Base-by-base conservation (phyloP, 2,329 filamentous ascomycete species). In the Cercospora brassicicola region DNA sequence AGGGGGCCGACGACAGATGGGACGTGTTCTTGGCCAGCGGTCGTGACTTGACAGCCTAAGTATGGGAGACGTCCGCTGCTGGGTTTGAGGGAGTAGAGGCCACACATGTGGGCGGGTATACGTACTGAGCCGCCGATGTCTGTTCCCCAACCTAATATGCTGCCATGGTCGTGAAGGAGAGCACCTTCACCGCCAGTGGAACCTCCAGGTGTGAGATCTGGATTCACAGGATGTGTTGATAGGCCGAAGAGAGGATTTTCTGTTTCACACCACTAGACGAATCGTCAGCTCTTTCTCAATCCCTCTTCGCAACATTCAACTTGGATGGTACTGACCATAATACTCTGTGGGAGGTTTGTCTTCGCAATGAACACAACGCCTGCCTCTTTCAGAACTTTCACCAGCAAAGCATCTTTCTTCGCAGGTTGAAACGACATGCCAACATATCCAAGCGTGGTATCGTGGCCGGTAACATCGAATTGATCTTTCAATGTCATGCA, bases 1-100 rank as follows among this genome's bases (percentile, higher is more conserved):
- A 90, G 82, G 1, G 88, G 88, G 0, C 88, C 88, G n/a, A 89
- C 78, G 0, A 87, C 82, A 0, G 88, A 90, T 1, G 87, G 87
- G 0, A 90, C 85, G 75, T 90, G 87, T 65, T 89, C 86, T 72
- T 90, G 88, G 2, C 88, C 87, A 48, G 89, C 87, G 0, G 85
- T 89, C 0, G 87, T 88, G 0, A 89, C 87, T 0, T 86, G 81
- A 0, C 88, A 85, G 0, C 86, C 87, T 11, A 82, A 74, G 61
- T 89, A 90, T 0, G 88, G 86, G 0, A 89, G 74, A 5, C 88
- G 82, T 2, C 81, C 80, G 70, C 84, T 88, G 33, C 79, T 83
- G 23, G 82, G 84, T 63, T 85, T 85, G 36, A 86, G 76, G 0
- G 83, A 82, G 71, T 83, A 86, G 0, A 85, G 70, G 0, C 84